These are phyloP conservation scores for Nicotiana noctiflora DNA, from an alignment of 257 asterid species.

Conservation along the genomic window DNA sequence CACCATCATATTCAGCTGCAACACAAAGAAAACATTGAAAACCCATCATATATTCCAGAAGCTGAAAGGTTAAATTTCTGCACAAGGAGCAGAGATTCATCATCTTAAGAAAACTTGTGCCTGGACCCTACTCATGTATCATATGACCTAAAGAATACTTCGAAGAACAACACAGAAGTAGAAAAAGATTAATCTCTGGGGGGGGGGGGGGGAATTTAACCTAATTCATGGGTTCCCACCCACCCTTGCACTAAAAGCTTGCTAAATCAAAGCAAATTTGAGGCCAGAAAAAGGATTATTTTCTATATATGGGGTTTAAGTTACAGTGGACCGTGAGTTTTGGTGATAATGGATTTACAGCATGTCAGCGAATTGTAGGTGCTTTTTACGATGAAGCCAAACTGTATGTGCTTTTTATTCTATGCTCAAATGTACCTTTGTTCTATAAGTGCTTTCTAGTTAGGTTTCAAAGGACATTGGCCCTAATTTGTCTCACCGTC, in stretches of 20 bases:
- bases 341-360: not conserved
- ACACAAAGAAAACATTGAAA: slow-evolving; percentile 15
- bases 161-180: not conserved
- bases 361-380: not conserved
- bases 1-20: slow-evolving; percentile 85
- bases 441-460: not conserved
- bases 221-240: not conserved
- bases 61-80: not conserved
- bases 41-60: not conserved
- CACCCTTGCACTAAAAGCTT: not conserved
- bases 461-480: not conserved
- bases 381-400: not conserved
- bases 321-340: not conserved
- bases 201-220: not conserved
- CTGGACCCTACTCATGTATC: not conserved
- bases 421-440: not conserved
- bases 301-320: not conserved
- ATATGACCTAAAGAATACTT: not conserved
- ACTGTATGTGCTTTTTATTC: not conserved
- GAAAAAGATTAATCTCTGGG: not conserved
- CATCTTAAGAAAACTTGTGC: not conserved
- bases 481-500: not conserved
- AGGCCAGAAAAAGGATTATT: not conserved
- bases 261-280: not conserved
- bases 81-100: not conserved